Base-by-base conservation (phyloP, 768 basidiomycete species). In the Suillus ampliporus region DNA sequence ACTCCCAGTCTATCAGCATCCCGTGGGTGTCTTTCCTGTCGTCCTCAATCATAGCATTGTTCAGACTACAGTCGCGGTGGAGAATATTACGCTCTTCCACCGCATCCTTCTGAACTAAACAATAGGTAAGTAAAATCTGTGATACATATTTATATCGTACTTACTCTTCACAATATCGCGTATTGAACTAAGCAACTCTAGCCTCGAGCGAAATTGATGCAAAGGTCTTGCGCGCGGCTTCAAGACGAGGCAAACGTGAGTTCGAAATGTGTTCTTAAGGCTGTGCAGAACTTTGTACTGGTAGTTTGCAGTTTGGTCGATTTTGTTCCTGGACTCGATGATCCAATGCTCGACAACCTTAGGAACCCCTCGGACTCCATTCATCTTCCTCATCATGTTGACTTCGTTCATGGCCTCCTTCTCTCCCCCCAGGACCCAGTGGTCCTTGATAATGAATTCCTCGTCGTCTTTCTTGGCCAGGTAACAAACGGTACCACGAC, bases 361-460 rank as follows among this genome's bases (percentile, higher is more conserved):
- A 0, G 62, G 65, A 17, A 61, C 8, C 13, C 60, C 63, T 28
- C 50, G 14, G 13, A 66, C 46, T 2, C 10, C 35, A 7, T 58
- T 41, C 17, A 66, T 58, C 4, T 48, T 54, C 3, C 26, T 23
- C 7, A 66, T 26, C 11, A 66, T 66, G 21, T 4, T 47, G 4
- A 47, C 52, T 31, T 66, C 47, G 0, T 54, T 61, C 10, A 51
- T 54, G 28, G 60, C 54, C 19, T 60, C 19, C 5, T 54, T 28
- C 9, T 48, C 47, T 17, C 61, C 48, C 0, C 21, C 21, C 13
- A 47, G 13, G 6, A 63, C 60, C 65, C 62, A 65, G 2, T 41
- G 26, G 35, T 65, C 58, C 21, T 65, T 65, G 10, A 65, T 38
- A 0, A 35, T 41, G 1, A 63, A 54, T 14, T 44, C 61, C n/a